Evolutionary conservation across 805 yeast species (phyloP).

Genomic region (Scheffersomyces ergatensis): DNA sequence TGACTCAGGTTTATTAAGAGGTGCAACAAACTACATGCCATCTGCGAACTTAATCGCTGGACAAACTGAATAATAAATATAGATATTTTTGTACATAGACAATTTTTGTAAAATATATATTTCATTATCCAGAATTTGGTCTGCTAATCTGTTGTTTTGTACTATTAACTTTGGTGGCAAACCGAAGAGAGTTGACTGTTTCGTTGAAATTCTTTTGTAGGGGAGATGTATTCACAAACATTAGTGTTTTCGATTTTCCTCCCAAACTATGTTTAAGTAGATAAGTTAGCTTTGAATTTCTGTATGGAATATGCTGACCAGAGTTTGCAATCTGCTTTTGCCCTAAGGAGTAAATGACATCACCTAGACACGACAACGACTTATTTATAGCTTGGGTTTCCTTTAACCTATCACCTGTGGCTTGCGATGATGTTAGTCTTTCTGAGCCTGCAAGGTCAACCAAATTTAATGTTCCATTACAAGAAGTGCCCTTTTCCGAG

Average conservation of each 20-base stretch:
- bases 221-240: constrained; percentile 90
- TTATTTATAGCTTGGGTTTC: constrained; percentile 90
- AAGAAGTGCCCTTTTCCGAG: constrained; percentile 41
- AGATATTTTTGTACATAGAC: not conserved
- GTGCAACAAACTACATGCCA: constrained; percentile 28
- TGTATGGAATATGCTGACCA: constrained; percentile 58
- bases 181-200: constrained; percentile 79
- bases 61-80: not conserved
- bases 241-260: constrained; percentile 84
- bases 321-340: constrained; percentile 22
- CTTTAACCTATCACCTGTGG: constrained; percentile 71
- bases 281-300: constrained; percentile 77
- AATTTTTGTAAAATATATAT: not conserved
- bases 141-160: constrained; percentile 31
- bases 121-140: not conserved
- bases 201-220: constrained; percentile 61
- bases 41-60: constrained; percentile 24
- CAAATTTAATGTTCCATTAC: constrained; percentile 68
- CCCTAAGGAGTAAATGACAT: constrained; percentile 75
- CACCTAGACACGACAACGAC: constrained; percentile 85
- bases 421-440: constrained; percentile 71
- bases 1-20: constrained; percentile 21
- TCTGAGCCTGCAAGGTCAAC: constrained; percentile 96
- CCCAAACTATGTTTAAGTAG: constrained; percentile 78
- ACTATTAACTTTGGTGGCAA: constrained; percentile 79